Evolutionary conservation across 352 stramenopile species (phyloP).

Genomic region (Pilasporangium apinafurcum): DNA sequence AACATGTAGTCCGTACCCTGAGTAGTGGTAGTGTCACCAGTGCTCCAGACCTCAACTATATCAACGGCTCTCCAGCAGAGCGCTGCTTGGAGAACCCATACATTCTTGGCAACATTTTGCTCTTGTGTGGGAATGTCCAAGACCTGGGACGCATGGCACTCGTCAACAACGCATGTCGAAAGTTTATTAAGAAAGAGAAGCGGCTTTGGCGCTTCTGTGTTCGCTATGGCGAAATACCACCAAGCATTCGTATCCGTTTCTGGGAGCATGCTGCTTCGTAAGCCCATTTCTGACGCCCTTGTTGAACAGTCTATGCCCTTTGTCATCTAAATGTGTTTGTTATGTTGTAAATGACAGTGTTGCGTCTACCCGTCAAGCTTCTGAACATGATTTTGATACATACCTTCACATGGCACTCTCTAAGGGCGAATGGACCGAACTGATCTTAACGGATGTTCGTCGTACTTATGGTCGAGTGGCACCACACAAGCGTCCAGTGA

Average conservation of each 20-base stretch:
- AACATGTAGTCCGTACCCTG: constrained; percentile 8
- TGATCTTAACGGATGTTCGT: constrained; percentile 80
- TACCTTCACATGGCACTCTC: constrained; percentile 82
- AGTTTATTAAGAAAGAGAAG: constrained; percentile 59
- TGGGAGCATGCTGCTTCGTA: constrained; percentile 59
- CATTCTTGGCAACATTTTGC: constrained; percentile 67
- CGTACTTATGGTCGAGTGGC: constrained; percentile 79
- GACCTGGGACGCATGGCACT: constrained; percentile 32
- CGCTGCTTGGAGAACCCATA: constrained; percentile 55
- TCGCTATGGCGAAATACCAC: constrained; percentile 59
- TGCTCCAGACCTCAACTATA: background rate
- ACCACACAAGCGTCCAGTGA: constrained; percentile 60
- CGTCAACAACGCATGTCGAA: constrained; percentile 48
- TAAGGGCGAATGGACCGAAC: constrained; percentile 77
- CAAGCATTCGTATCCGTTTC: constrained; percentile 54
- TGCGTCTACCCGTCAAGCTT: constrained; percentile 36
- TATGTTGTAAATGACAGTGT: background rate
- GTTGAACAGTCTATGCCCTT: background rate
- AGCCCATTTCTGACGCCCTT: background rate
- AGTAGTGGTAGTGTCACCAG: constrained; percentile 11
- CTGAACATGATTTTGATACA: constrained; percentile 76
- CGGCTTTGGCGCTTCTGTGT: constrained; percentile 80
- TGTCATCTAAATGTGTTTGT: background rate
- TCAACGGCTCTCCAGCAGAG: constrained; percentile 9
- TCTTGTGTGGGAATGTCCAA: constrained; percentile 56